Percentiles rank a stretch among this genome's conserved stretches.
phyloP scores from a whole-genome alignment of 2,329 filamentous ascomycete species.

The Dryadomyces quercivorus region DNA sequence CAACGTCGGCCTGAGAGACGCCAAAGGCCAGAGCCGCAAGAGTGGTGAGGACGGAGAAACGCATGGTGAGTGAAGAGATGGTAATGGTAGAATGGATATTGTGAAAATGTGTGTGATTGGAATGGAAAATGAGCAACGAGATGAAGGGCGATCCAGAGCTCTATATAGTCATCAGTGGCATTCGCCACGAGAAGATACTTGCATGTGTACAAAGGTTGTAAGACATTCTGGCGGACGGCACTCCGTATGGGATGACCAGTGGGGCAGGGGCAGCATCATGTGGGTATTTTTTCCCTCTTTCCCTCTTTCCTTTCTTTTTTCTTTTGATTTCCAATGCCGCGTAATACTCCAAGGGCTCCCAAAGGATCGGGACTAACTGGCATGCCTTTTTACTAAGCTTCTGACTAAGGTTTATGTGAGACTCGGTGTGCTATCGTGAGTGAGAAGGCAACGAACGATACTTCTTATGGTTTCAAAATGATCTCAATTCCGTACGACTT shows the following conservation, averaged over 20 bases:
- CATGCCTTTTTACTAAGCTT: not conserved
- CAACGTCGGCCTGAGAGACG: not conserved
- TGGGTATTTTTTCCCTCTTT: not conserved
- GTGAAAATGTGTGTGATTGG: not conserved
- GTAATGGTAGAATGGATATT: not conserved
- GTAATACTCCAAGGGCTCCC: not conserved
- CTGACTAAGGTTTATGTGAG: not conserved
- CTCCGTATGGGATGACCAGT: not conserved
- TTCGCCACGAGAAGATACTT: no score
- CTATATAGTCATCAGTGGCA: no score
- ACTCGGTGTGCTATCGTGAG: not conserved
- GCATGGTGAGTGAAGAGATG: not conserved
- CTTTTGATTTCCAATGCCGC: not conserved
- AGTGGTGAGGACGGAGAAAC: not conserved
- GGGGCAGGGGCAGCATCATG: not conserved
- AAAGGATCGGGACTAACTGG: no score
- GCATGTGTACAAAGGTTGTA: no score
- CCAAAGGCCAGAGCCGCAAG: not conserved
- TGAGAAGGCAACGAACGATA: no score
- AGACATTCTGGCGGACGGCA: no score
- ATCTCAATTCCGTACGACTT: no score
- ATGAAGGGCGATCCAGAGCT: not conserved
- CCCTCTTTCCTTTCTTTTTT: not conserved
- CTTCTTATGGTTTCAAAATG: no score
- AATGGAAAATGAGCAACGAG: not conserved